Evolutionary conservation across 768 basidiomycete genomes (phyloP).

Genomic region (Russula ochroleuca): DNA sequence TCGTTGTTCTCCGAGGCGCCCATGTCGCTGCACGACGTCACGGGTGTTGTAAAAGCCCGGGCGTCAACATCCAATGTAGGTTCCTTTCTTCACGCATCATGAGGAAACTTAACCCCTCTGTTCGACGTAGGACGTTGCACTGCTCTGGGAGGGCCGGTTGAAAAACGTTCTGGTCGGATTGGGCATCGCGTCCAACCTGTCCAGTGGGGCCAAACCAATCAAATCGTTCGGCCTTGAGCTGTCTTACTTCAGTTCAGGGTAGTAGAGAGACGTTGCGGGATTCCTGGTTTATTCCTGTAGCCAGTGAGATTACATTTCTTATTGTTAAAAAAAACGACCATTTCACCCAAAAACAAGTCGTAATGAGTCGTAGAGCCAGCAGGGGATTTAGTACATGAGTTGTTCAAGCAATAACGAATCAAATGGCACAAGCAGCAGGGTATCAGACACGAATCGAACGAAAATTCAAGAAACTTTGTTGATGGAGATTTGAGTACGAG

Average conservation of each 20-base stretch:
- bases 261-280: conserved; percentile 6
- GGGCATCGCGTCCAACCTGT: conserved; percentile 88
- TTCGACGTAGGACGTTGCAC: conserved; percentile 64
- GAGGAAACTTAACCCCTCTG: conserved; percentile 3
- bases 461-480: neutral
- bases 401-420: conserved; percentile 1
- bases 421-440: conserved; percentile 10
- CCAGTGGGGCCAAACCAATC: conserved; percentile 80
- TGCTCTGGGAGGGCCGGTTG: conserved; percentile 93
- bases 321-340: neutral
- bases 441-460: conserved; percentile 14
- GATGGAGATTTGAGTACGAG: neutral
- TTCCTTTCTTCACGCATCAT: neutral
- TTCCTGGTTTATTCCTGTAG: conserved; percentile 1
- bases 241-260: conserved; percentile 79
- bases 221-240: conserved; percentile 88
- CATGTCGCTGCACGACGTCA: conserved; percentile 40
- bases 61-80: conserved; percentile 86
- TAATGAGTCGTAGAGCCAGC: neutral
- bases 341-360: neutral
- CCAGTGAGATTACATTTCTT: conserved; percentile 3
- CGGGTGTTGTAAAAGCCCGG: conserved; percentile 84
- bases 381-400: neutral
- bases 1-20: conserved; percentile 28
- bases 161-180: conserved; percentile 85